These are phyloP conservation scores for Acanthochlamys bracteata DNA, from an alignment of 106 monocot genomes.

Conservation along the genomic window DNA sequence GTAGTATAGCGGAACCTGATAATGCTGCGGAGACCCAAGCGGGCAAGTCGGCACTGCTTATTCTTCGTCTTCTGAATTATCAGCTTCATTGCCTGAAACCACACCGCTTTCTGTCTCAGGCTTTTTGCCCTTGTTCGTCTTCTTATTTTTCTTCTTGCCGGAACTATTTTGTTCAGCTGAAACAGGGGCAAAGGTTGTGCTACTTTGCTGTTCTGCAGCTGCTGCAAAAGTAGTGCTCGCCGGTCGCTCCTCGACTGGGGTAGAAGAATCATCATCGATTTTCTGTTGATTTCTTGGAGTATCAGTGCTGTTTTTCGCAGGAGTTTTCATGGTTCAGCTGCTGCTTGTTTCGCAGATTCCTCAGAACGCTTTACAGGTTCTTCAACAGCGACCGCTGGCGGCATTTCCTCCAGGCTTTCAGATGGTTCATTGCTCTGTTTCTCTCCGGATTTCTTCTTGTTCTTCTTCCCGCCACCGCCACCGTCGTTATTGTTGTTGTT, in stretches of 20 bases:
- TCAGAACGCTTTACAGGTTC: neutral
- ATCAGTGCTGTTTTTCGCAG: neutral
- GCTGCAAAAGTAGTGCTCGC: neutral
- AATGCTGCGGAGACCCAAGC: slow-evolving; percentile 9
- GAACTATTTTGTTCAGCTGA: neutral
- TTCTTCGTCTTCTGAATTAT: neutral
- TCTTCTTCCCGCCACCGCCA: slow-evolving; percentile 4
- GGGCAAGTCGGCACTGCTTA: neutral
- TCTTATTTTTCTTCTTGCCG: slow-evolving; percentile 9
- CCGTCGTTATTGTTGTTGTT: neutral
- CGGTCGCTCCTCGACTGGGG: neutral
- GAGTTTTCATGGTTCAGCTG: neutral
- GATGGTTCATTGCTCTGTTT: neutral
- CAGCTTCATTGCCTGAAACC: slow-evolving; percentile 1
- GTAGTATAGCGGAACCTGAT: slow-evolving; percentile 2
- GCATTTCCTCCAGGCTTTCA: neutral
- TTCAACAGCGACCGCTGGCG: neutral
- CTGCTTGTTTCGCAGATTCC: neutral
- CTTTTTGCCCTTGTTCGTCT: slow-evolving; percentile 20
- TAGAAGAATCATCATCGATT: neutral
- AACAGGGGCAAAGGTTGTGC: neutral
- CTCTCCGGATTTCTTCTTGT: slow-evolving; percentile 23
- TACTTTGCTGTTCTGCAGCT: neutral
- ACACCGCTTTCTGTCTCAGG: neutral
- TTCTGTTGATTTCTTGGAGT: neutral